These are phyloP conservation scores for Penicillium paneum DNA, from an alignment of 2,329 filamentous ascomycete species.

Conservation along the genomic window DNA sequence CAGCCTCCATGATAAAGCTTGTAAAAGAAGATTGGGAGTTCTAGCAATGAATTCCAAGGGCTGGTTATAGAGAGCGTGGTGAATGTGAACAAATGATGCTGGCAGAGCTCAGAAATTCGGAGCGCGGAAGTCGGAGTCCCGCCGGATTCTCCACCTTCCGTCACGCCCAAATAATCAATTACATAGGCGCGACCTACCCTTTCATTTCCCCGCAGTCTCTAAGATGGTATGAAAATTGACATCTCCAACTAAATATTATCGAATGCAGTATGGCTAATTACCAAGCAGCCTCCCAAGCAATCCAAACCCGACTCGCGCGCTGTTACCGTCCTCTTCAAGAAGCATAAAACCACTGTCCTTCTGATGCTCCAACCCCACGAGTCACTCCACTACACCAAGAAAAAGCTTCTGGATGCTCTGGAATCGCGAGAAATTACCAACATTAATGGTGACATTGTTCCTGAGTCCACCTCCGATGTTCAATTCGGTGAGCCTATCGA, in stretches of 20 bases:
- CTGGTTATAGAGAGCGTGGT: not conserved
- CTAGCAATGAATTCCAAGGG: no score
- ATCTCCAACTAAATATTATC: not conserved
- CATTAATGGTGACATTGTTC: slow-evolving; percentile 39
- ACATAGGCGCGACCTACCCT: not conserved
- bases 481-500: slow-evolving; percentile 50
- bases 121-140: slow-evolving; percentile 4
- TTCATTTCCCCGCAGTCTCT: not conserved
- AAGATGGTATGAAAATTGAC: slow-evolving; percentile 13
- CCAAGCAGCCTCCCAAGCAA: slow-evolving; percentile 15
- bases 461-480: slow-evolving; percentile 42
- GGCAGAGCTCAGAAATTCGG: slow-evolving; percentile 12
- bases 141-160: slow-evolving; percentile 20
- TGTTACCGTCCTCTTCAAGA: slow-evolving; percentile 68
- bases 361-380: slow-evolving; percentile 61
- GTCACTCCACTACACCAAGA: slow-evolving; percentile 56
- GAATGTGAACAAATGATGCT: not conserved
- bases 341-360: slow-evolving; percentile 67
- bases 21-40: not conserved
- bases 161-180: slow-evolving; percentile 1
- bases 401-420: slow-evolving; percentile 58
- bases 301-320: slow-evolving; percentile 45
- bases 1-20: slow-evolving; percentile 16
- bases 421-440: slow-evolving; percentile 42
- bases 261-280: not conserved